These are phyloP conservation scores for Aspergillus japonicus DNA, from an alignment of 2,329 filamentous ascomycete genomes.

Conservation along the genomic window DNA sequence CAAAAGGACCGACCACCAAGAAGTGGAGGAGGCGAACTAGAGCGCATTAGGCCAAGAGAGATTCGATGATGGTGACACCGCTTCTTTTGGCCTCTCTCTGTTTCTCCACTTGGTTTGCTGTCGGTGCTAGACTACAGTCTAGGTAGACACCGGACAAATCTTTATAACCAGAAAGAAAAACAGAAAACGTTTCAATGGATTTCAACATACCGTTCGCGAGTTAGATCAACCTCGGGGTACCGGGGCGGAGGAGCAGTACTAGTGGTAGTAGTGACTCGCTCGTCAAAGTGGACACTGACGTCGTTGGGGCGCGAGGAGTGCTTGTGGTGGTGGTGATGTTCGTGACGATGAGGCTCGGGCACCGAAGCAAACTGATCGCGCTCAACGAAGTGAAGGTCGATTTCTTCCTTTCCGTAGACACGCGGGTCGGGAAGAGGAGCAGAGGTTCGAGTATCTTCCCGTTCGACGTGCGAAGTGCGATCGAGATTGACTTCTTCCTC, in stretches of 20 bases:
- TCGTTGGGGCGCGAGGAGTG: neutral
- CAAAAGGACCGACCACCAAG: too few relatives aligned
- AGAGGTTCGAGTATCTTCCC: slow-evolving; percentile 87
- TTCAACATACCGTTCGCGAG: slow-evolving; percentile 51
- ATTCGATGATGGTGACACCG: slow-evolving; percentile 23
- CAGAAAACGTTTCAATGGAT: neutral
- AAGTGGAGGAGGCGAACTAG: slow-evolving; percentile 18
- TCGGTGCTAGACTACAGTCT: neutral
- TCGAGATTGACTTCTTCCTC: slow-evolving; percentile 83
- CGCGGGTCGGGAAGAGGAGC: slow-evolving; percentile 63
- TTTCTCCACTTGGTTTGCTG: slow-evolving; percentile 22
- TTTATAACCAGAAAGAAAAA: neutral
- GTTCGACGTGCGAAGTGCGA: slow-evolving; percentile 81
- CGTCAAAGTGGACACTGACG: slow-evolving; percentile 29
- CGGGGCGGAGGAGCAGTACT: slow-evolving; percentile 29
- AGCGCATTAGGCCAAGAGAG: slow-evolving; percentile 15
- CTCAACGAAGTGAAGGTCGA: slow-evolving; percentile 71
- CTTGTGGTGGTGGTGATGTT: slow-evolving; percentile 27
- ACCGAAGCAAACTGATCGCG: slow-evolving; percentile 3
- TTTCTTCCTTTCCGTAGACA: slow-evolving; percentile 77
- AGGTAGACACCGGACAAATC: slow-evolving; percentile 7
- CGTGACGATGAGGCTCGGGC: slow-evolving; percentile 18
- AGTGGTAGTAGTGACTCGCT: slow-evolving; percentile 22
- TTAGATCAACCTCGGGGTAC: slow-evolving; percentile 51
- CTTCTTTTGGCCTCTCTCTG: slow-evolving; percentile 15